Evolutionary conservation across 2,329 filamentous ascomycete genomes (phyloP).

Genomic region (Chaetomiaceae sp.): DNA sequence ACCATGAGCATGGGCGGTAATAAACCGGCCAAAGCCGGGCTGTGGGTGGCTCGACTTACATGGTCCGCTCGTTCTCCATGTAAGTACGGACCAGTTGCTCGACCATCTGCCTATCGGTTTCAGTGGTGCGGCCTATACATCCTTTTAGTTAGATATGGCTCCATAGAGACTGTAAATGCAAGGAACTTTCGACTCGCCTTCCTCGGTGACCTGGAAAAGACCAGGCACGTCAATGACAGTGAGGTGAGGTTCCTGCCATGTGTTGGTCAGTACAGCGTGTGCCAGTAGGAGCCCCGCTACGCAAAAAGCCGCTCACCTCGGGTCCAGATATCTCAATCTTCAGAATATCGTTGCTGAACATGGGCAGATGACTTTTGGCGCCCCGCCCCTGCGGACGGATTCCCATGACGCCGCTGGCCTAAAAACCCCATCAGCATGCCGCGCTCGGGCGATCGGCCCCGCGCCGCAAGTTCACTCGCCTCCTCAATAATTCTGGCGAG

Average conservation of each 20-base stretch:
- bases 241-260: slow-evolving; percentile 36
- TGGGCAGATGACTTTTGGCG: slow-evolving; percentile 18
- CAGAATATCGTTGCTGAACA: slow-evolving; percentile 46
- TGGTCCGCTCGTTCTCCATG: slow-evolving; percentile 44
- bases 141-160: too few species aligned
- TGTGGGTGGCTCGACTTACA: slow-evolving; percentile 29
- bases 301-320: slow-evolving; percentile 27
- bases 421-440: slow-evolving; percentile 7
- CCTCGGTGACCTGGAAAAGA: slow-evolving; percentile 41
- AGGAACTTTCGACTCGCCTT: slow-evolving; percentile 30
- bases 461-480: slow-evolving; percentile 33
- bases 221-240: slow-evolving; percentile 54
- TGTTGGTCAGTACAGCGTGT: slow-evolving; percentile 15
- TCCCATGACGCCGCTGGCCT: slow-evolving; percentile 44
- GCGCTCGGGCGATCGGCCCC: too few species aligned
- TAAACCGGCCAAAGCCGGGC: too few species aligned
- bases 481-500: slow-evolving; percentile 40
- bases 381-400: slow-evolving; percentile 31
- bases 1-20: too few species aligned
- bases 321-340: slow-evolving; percentile 45
- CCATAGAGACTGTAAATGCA: too few species aligned
- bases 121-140: slow-evolving; percentile 39
- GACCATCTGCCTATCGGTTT: slow-evolving; percentile 42
- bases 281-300: too few species aligned
- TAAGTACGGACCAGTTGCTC: slow-evolving; percentile 45